Evolutionary conservation across 2,329 filamentous ascomycete genomes (phyloP).

Genomic region (Claviceps africana): DNA sequence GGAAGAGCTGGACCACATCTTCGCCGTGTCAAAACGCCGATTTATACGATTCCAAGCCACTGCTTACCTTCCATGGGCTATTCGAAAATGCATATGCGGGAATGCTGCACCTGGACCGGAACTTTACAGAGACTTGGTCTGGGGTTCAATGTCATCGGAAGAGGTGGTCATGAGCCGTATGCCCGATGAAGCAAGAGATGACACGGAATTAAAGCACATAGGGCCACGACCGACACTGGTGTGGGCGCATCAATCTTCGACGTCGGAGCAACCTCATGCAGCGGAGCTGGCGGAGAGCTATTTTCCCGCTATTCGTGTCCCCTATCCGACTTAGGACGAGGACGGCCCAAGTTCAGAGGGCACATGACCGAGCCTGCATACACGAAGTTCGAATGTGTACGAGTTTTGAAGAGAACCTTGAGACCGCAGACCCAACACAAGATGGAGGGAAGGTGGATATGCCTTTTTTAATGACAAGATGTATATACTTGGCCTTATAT

Average conservation of each 20-base stretch:
- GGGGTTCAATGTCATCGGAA: slow-evolving; percentile 10
- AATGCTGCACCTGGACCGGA: slow-evolving; percentile 13
- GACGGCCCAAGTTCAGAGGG: background rate
- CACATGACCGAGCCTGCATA: background rate
- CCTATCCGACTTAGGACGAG: background rate
- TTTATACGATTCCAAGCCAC: slow-evolving; percentile 24
- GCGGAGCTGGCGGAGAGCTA: slow-evolving; percentile 3
- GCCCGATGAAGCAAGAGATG: background rate
- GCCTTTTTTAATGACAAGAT: too few relatives aligned
- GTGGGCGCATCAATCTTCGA: background rate
- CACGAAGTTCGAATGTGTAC: background rate
- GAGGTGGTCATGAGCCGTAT: slow-evolving; percentile 1
- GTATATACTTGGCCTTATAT: too few relatives aligned
- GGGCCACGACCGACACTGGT: background rate
- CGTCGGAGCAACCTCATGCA: background rate
- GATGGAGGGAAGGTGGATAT: background rate
- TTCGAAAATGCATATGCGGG: slow-evolving; percentile 13
- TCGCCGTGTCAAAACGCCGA: slow-evolving; percentile 22
- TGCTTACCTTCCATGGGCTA: slow-evolving; percentile 22
- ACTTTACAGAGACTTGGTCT: slow-evolving; percentile 21
- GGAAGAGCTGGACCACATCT: slow-evolving; percentile 27
- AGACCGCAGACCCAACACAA: background rate
- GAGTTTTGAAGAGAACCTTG: background rate
- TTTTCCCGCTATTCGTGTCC: background rate
- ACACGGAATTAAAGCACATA: background rate